Evolutionary conservation across 805 yeast species (phyloP).

Genomic region (Lipomyces sp.): DNA sequence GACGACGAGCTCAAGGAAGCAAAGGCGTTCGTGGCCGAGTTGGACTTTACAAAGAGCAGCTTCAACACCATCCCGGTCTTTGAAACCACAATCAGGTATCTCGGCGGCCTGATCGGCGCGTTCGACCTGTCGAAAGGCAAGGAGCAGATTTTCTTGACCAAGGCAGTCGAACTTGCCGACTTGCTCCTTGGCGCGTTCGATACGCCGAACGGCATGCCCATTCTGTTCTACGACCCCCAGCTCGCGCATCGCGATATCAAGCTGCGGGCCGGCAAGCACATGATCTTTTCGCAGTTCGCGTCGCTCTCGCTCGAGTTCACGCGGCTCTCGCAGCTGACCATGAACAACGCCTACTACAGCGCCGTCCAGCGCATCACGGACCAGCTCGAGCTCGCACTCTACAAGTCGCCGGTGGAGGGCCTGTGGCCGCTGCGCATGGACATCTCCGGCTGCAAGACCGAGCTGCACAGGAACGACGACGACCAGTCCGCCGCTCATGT

Average conservation of each 20-base stretch:
- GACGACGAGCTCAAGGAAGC: conserved; percentile 43
- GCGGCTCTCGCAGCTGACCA: conserved; percentile 50
- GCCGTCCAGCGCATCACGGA: conserved; percentile 46
- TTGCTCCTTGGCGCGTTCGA: conserved; percentile 54
- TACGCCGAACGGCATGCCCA: conserved; percentile 56
- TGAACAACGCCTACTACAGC: conserved; percentile 48
- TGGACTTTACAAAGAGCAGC: conserved; percentile 43
- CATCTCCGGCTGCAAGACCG: conserved; percentile 49
- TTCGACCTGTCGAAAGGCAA: conserved; percentile 47
- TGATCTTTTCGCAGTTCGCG: conserved; percentile 48
- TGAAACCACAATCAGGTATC: conserved; percentile 51
- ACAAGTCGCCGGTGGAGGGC: conserved; percentile 41
- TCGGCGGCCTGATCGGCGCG: conserved; percentile 54
- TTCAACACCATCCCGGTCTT: conserved; percentile 49
- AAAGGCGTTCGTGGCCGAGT: conserved; percentile 37
- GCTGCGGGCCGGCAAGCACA: conserved; percentile 34
- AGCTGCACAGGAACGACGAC: conserved; percentile 13
- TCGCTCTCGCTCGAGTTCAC: conserved; percentile 53
- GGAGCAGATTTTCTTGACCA: conserved; percentile 38
- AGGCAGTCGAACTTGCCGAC: conserved; percentile 49
- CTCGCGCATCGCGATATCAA: conserved; percentile 24
- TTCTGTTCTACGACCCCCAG: conserved; percentile 46
- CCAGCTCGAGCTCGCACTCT: conserved; percentile 39
- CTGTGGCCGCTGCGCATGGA: conserved; percentile 48
- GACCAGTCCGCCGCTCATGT: background rate